A percentile compares a stretch with the other conserved stretches of the same genome.
These are phyloP conservation scores for Gymnopilus junonius DNA, from an alignment of 768 basidiomycete species.

Conservation along the genomic window DNA sequence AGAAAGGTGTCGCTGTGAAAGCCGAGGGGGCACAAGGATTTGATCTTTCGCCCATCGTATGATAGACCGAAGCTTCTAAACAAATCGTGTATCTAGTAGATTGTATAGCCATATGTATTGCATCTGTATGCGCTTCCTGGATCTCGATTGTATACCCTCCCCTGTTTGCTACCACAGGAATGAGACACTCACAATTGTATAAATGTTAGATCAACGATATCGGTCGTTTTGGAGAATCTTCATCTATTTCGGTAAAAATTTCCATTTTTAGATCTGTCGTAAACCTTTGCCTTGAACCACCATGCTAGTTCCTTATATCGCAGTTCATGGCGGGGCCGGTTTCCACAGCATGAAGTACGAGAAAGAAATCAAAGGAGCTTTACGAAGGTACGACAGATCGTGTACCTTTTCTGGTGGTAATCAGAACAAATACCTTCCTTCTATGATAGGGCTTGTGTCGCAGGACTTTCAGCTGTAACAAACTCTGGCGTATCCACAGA, in stretches of 20 bases:
- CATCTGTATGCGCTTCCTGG: background rate
- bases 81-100: background rate
- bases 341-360: constrained; percentile 55
- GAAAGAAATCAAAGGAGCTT: constrained; percentile 53
- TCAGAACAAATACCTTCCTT: background rate
- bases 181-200: too few species aligned
- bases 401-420: background rate
- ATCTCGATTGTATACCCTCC: background rate
- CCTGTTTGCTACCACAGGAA: background rate
- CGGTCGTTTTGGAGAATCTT: too few species aligned
- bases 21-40: constrained; percentile 58
- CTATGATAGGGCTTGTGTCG: constrained; percentile 54
- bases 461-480: constrained; percentile 29
- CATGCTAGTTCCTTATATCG: constrained; percentile 44
- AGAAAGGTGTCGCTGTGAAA: constrained; percentile 89
- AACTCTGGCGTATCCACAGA: background rate
- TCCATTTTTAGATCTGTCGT: background rate
- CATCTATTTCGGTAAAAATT: background rate
- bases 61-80: constrained; percentile 7
- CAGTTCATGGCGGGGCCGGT: constrained; percentile 83
- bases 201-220: too few species aligned
- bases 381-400: constrained; percentile 51
- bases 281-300: background rate
- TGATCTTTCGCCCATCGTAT: constrained; percentile 66
- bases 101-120: background rate